Base-by-base conservation (phyloP, 1,284 basidiomycete genomes). In the Ustilago tritici region DNA sequence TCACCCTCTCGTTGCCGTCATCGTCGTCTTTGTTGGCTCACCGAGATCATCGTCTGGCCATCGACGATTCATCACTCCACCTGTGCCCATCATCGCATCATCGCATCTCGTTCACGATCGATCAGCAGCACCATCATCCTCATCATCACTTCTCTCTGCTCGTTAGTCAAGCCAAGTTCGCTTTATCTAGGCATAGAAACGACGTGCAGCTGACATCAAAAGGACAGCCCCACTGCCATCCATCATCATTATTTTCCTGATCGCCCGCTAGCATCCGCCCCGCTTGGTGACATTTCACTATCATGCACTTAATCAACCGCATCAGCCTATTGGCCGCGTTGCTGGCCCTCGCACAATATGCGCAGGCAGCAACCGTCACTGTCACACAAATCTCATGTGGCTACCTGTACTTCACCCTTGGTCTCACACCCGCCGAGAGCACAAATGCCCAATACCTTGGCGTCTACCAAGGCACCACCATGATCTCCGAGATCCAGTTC, bases 321-420 rank as follows among this genome's bases (percentile, higher is more conserved):
- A 5, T 66, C 47, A 53, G 60, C 61, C 65, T 68, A 19, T 10
- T 71, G 57, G 62, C 69, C 58, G 56, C 56, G 23, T 35, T 74
- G 23, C 58, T 78, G 56, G 58, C 65, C 6, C 54, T 64, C 14
- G 34, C 62, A 8, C 76, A 71, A 56, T 19, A 53, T 1, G 65
- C 62, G 32, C 34, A 49, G 4, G 67, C 71, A 4, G 62, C 67
- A 40, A 43, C 47, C 17, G 65, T 78, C 43, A 31, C 53, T 1
- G 68, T 74, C 64, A 66, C 71, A 8, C 56, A 62, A 52, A 60
- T 65, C 47, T 68, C 68, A 15, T 78, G 76, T 65, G 36, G 35
- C 17, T 59, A 50, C 31, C 43, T 78, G 19, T 55, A 65, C n/a
- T 65, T 78, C 59, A 65, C 59, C 40, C 57, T 78, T 12, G 34